Evolutionary conservation across 768 basidiomycete genomes (phyloP), one percentile per base, ranked within the genome.

Genomic region (Xanthoconium purpureum): DNA sequence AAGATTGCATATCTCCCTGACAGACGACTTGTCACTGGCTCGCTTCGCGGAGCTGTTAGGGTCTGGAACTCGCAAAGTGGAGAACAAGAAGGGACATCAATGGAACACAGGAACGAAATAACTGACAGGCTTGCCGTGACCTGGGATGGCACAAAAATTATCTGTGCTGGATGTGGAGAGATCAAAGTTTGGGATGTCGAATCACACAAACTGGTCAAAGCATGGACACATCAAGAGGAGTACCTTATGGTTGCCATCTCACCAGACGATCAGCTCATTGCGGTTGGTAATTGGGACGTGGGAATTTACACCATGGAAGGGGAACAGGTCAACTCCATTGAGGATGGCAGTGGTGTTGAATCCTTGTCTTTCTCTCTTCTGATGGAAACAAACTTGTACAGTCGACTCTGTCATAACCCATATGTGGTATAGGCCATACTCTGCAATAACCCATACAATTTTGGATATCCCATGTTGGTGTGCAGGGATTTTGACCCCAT

Each of bases 161-260:
- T 38, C 15, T 2, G 24, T n/a, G n/a, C n/a, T n/a, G n/a, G n/a
- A n/a, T n/a, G 3, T 3, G 49, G 49, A 36, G 32, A 2, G 0
- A 32, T 59, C 38, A 55, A 18, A 9, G 39, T 54, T 0, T 54
- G 56, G 56, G 52, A 52, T 28, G 30, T 33, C 8, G 35, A 47
- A 18, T 36, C 47, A 8, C 39, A 33, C 33, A 4, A 11, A 20
- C 32, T 44, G 1, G 24, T 58, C 36, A 17, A 35, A 6, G 32
- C 14, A 29, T 54, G 52, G 56, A 28, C 15, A 5, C 14, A 37
- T n/a, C n/a, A n/a, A n/a, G 20, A 32, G 3, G 2, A 6, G 6
- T 2, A 2, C 13, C 18, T 12, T 5, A 5, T 2, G 3, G 2
- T 42, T 24, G 50, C 50, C 39, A 20, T 51, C 52, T 53, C 52